Conservation (phyloP, 306 rosid genomes). For the Alnus glutinosa region DNA sequence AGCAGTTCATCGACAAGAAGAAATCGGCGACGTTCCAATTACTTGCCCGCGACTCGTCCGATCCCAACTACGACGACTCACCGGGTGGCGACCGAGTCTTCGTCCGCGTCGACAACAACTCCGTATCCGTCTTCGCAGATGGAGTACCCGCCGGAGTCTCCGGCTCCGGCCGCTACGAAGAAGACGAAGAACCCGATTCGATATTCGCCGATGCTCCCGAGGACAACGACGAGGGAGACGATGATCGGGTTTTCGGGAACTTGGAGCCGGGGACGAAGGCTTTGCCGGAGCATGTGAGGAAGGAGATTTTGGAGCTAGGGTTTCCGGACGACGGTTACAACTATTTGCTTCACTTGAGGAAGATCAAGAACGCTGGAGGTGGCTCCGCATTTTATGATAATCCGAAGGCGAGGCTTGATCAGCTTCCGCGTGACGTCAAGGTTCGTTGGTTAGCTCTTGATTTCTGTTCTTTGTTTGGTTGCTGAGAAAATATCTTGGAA, state of each 20-base stretch:
- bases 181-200: slow-evolving; percentile 30
- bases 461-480: background rate
- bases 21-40: slow-evolving; percentile 70
- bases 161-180: slow-evolving; percentile 13
- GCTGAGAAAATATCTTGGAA: background rate
- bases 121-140: slow-evolving; percentile 29
- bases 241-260: slow-evolving; percentile 13
- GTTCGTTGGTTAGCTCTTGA: slow-evolving; percentile 30
- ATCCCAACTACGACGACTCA: slow-evolving; percentile 53
- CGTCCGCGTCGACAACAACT: slow-evolving; percentile 70
- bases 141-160: slow-evolving; percentile 6
- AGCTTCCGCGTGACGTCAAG: slow-evolving; percentile 72
- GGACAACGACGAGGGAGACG: slow-evolving; percentile 32
- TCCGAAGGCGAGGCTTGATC: slow-evolving; percentile 66
- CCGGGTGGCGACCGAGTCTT: slow-evolving; percentile 75
- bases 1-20: slow-evolving; percentile 83
- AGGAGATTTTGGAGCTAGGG: slow-evolving; percentile 79
- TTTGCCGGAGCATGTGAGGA: slow-evolving; percentile 61
- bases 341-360: slow-evolving; percentile 74
- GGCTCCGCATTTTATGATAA: slow-evolving; percentile 68
- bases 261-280: slow-evolving; percentile 8
- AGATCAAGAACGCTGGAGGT: slow-evolving; percentile 78
- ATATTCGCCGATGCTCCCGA: slow-evolving; percentile 63
- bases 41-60: slow-evolving; percentile 76
- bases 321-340: slow-evolving; percentile 93